phyloP scores from a whole-genome alignment of 169 alveolate species.

The Plasmodium blacklocki region DNA sequence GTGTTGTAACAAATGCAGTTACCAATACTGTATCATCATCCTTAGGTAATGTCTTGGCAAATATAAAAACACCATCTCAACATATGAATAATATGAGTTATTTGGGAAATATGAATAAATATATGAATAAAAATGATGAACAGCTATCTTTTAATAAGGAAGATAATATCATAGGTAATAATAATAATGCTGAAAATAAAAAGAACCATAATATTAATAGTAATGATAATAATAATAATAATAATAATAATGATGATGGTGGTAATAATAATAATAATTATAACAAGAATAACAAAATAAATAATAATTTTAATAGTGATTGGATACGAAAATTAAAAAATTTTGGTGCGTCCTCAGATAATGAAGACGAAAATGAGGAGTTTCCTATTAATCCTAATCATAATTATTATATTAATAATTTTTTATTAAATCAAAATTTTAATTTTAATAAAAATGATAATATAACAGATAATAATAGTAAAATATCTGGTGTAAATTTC shows the following conservation, averaged over 20 bases:
- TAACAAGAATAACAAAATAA: not conserved
- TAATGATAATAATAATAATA: not conserved
- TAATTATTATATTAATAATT: conserved; percentile 11
- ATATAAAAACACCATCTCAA: too few species aligned
- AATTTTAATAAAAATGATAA: too few species aligned
- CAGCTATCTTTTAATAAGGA: not conserved
- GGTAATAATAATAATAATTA: conserved; percentile 8
- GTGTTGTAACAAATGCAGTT: too few species aligned
- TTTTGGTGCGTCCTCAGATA: not conserved
- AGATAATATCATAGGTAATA: not conserved
- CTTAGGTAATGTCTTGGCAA: too few species aligned
- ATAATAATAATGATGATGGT: not conserved
- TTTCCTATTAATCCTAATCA: conserved; percentile 7
- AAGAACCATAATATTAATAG: not conserved
- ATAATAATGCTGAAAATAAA: not conserved
- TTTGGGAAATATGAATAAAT: not conserved
- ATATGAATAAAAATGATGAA: not conserved
- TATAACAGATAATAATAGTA: too few species aligned
- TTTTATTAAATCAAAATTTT: not conserved
- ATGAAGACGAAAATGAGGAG: conserved; percentile 1
- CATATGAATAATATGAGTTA: conserved; percentile 9
- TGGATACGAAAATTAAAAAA: conserved; percentile 4
- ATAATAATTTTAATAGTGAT: conserved; percentile 1
- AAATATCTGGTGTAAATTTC: too few species aligned
- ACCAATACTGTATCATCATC: too few species aligned